A percentile compares a stretch with the other conserved stretches of the same genome.
These are phyloP conservation scores for Euphrasia arctica DNA, from an alignment of 305 asterid species.

Conservation along the genomic window DNA sequence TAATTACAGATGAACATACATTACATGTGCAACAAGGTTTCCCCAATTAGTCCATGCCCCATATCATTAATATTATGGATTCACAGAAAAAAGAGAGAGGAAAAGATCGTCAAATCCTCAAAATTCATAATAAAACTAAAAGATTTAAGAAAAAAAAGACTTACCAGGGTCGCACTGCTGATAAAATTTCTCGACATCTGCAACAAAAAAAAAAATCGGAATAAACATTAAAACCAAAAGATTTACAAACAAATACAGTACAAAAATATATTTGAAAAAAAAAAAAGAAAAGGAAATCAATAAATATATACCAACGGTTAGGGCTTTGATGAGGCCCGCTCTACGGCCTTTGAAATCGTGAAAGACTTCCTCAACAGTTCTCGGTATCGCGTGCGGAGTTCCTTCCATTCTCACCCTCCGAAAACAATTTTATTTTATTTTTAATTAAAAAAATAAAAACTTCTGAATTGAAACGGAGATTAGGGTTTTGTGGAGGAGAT, in stretches of 20 bases:
- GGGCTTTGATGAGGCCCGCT: conserved; percentile 72
- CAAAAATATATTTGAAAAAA: background rate
- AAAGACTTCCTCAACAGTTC: conserved; percentile 71
- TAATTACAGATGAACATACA: background rate
- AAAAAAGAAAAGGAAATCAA: background rate
- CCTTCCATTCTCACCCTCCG: conserved; percentile 43
- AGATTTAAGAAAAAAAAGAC: background rate
- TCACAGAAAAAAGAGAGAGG: background rate
- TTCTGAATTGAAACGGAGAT: conserved; percentile 10
- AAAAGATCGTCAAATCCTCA: background rate
- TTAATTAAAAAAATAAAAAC: conserved; percentile 4
- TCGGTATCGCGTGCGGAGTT: conserved; percentile 46
- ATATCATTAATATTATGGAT: background rate
- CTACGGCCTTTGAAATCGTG: conserved; percentile 65
- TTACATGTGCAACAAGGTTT: conserved; percentile 4
- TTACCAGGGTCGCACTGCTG: conserved; percentile 46
- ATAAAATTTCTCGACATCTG: conserved; percentile 40
- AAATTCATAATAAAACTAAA: background rate
- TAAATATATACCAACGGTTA: conserved; percentile 43
- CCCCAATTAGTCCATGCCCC: background rate
- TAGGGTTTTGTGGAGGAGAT: conserved; percentile 37
- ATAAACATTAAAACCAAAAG: too few relatives aligned
- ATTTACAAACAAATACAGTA: background rate
- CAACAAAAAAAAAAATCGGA: conserved; percentile 6
- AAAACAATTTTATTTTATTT: background rate